phyloP scores from a whole-genome alignment of 148 eudicot genomes.

The Rhododendron mucronatum region DNA sequence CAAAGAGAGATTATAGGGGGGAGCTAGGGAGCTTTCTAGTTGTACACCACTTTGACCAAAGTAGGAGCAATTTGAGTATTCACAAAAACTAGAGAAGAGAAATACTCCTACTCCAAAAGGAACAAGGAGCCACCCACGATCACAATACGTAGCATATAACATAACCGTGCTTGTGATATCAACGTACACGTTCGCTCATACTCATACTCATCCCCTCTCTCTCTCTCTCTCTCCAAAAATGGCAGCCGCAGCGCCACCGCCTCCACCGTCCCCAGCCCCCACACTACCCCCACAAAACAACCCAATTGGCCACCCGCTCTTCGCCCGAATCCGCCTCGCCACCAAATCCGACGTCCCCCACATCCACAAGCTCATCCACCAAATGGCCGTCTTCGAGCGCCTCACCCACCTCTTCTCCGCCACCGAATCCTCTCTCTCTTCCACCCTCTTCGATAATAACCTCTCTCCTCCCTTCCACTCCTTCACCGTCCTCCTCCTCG shows the following conservation, averaged over 20 bases:
- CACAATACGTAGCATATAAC: no score
- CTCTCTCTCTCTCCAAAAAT: slow-evolving; percentile 11
- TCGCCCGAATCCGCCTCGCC: slow-evolving; percentile 65
- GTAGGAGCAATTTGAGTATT: no score
- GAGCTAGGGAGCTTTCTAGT: no score
- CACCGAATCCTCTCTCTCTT: slow-evolving; percentile 53
- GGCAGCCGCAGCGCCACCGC: slow-evolving; percentile 69
- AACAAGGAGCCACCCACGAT: no score
- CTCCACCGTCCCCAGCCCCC: slow-evolving; percentile 52
- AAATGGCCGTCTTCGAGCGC: slow-evolving; percentile 69
- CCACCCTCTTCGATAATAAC: slow-evolving; percentile 53
- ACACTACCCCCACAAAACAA: slow-evolving; percentile 16
- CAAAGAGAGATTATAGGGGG: no score
- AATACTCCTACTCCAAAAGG: no score
- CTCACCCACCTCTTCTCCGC: slow-evolving; percentile 60
- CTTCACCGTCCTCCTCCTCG: slow-evolving; percentile 80
- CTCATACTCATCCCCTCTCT: not conserved
- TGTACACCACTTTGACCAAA: no score
- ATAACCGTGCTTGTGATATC: no score
- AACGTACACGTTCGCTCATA: no score
- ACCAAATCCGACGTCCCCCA: slow-evolving; percentile 49
- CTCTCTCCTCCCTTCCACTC: slow-evolving; percentile 57
- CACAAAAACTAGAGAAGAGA: no score
- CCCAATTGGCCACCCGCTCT: slow-evolving; percentile 28
- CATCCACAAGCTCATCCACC: slow-evolving; percentile 81